Conservation (phyloP, 108 stramenopile species). For the Stephanodiscus triporus region DNA sequence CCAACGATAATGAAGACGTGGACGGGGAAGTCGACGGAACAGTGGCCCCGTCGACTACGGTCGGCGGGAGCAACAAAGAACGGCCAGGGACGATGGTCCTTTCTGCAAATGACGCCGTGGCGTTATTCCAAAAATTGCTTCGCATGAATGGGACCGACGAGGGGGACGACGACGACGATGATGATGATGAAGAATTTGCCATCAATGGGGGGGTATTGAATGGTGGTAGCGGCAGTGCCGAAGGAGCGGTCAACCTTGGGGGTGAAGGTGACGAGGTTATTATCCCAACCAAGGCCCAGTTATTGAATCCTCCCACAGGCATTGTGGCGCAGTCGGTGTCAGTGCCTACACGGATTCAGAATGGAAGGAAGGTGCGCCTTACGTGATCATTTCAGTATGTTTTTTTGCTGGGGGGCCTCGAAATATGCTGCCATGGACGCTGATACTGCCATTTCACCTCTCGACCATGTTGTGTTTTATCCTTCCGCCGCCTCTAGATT, state of each 20-base stretch:
- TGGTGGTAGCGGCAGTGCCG: neutral
- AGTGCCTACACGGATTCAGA: conserved; percentile 46
- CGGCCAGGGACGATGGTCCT: conserved; percentile 26
- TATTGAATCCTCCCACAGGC: conserved; percentile 49
- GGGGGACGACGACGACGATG: conserved; percentile 11
- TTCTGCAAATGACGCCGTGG: conserved; percentile 38
- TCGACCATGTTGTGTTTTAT: neutral
- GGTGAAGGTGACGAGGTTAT: neutral
- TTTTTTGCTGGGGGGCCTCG: too few relatives aligned
- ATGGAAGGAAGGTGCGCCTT: conserved; percentile 44
- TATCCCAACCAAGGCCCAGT: conserved; percentile 45
- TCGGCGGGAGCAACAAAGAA: too few relatives aligned
- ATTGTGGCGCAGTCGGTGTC: conserved; percentile 45
- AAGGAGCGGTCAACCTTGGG: neutral
- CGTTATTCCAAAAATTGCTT: conserved; percentile 58
- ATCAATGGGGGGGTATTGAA: neutral
- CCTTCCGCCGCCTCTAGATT: conserved; percentile 35
- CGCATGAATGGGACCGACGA: conserved; percentile 44
- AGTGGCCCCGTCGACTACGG: conserved; percentile 6
- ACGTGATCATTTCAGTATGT: neutral
- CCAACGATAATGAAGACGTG: conserved; percentile 21
- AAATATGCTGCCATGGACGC: neutral
- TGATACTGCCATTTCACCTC: neutral
- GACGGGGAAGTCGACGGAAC: conserved; percentile 27
- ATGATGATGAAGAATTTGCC: conserved; percentile 5